A percentile compares a stretch with the other conserved stretches of the same genome.
Evolutionary conservation across 345 rosid genomes (phyloP).

Genomic region (Sisymbrium altissimum): DNA sequence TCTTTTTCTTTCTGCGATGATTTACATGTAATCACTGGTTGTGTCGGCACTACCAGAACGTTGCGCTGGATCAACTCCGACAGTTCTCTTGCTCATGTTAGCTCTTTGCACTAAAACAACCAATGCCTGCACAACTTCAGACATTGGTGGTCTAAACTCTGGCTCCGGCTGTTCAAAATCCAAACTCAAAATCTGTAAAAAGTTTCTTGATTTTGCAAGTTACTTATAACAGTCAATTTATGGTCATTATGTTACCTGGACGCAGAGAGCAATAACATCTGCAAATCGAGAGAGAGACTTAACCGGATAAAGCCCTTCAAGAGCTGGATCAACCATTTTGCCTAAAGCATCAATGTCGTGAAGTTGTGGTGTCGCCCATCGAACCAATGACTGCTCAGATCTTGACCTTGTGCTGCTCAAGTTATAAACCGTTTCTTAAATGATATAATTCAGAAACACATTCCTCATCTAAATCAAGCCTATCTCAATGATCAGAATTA

Average conservation of each 20-base stretch:
- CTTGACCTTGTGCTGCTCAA: conserved; percentile 77
- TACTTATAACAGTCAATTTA: not conserved
- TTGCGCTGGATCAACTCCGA: conserved; percentile 48
- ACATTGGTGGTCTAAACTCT: conserved; percentile 95
- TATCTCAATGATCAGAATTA: not conserved
- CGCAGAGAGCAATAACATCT: conserved; percentile 94
- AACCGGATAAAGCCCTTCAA: conserved; percentile 88
- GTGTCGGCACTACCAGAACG: conserved; percentile 29
- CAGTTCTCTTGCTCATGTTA: conserved; percentile 95
- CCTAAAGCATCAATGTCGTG: conserved; percentile 94
- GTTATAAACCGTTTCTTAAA: not conserved
- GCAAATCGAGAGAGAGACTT: conserved; percentile 97
- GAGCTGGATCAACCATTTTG: conserved; percentile 95
- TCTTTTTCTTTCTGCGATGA: not conserved
- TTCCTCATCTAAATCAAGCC: not conserved
- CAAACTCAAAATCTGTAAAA: not conserved
- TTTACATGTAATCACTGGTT: conserved; percentile 37
- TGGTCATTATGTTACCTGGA: conserved; percentile 59
- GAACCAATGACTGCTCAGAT: conserved; percentile 87
- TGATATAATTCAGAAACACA: not conserved
- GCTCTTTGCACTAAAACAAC: conserved; percentile 92
- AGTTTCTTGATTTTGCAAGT: not conserved
- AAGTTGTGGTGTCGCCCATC: conserved; percentile 99
- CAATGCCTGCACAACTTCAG: conserved; percentile 91
- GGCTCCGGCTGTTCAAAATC: conserved; percentile 74